phyloP scores from a whole-genome alignment of 2,329 filamentous ascomycete species.

The Pseudogymnoascus sp. region DNA sequence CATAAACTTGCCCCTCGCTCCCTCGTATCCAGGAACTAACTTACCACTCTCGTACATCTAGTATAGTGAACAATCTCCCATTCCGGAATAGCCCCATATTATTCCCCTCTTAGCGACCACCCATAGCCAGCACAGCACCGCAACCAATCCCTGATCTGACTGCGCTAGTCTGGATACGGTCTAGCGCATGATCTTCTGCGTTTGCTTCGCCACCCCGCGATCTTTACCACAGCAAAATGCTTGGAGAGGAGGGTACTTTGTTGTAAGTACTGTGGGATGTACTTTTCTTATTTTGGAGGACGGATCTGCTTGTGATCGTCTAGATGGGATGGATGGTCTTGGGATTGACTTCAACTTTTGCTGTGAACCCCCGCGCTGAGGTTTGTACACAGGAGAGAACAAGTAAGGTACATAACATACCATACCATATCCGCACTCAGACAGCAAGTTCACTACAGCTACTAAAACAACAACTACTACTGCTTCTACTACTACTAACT shows the following conservation, averaged over 20 bases:
- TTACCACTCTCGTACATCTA: not conserved
- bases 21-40: not conserved
- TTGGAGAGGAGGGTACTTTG: not conserved
- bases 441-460: too few relatives aligned
- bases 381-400: not conserved
- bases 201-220: constrained; percentile 1
- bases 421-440: not conserved
- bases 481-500: too few relatives aligned
- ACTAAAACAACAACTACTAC: too few relatives aligned
- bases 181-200: not conserved
- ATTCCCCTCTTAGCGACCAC: not conserved
- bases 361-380: not conserved
- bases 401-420: not conserved
- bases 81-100: not conserved
- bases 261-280: not conserved
- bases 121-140: not conserved
- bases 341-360: not conserved
- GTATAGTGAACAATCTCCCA: not conserved
- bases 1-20: too few relatives aligned
- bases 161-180: not conserved
- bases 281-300: not conserved
- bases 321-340: not conserved
- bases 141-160: not conserved
- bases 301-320: not conserved
- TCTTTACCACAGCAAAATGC: not conserved